A percentile compares a stretch with the other conserved stretches of the same genome.
These are phyloP conservation scores for Helianthus annuus DNA, from an alignment of 129 eudicot genomes.

Conservation along the genomic window HanXRQr2.0-SUNRISE NC_035435.2:152647236-152647735, in stretches of 20 bases:
- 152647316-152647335: too few species aligned
- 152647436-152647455: too few species aligned
- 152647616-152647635: background rate
- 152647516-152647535: background rate
- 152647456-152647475: too few species aligned
- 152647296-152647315: too few species aligned
- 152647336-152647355: too few species aligned
- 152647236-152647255: background rate
- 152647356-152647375: too few species aligned
- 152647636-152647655: background rate
- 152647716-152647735: slow-evolving; percentile 26
- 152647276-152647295: too few species aligned
- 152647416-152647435: too few species aligned
- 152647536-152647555: background rate
- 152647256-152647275: background rate
- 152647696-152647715: slow-evolving; percentile 26
- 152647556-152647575: background rate
- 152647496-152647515: background rate
- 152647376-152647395: too few species aligned
- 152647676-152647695: background rate
- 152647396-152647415: too few species aligned
- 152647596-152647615: background rate
- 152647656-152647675: background rate
- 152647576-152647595: background rate
- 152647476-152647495: background rate